Conservation (phyloP, 2,329 filamentous ascomycete species). For the Diplodia seriata region DNA sequence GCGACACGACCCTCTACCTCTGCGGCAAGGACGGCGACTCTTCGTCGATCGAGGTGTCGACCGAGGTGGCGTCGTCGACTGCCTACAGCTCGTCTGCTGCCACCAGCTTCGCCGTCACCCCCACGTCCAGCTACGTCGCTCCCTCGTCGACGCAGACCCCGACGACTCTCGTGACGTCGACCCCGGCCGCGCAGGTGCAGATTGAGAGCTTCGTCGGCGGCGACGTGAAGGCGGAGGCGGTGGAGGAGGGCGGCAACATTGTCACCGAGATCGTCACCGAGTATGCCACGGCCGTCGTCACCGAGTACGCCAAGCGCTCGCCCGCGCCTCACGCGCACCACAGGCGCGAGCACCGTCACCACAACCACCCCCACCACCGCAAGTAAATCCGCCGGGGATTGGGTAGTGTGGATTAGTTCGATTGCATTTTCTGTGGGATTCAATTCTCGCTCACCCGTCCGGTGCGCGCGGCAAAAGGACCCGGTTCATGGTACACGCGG, state of each 20-base stretch:
- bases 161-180: constrained; percentile 37
- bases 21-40: constrained; percentile 29
- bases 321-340: constrained; percentile 35
- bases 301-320: constrained; percentile 36
- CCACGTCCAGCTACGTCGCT: constrained; percentile 20
- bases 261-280: constrained; percentile 39
- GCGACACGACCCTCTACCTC: constrained; percentile 33
- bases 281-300: constrained; percentile 35
- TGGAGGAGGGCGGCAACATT: constrained; percentile 18
- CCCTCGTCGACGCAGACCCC: constrained; percentile 34
- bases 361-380: constrained; percentile 34
- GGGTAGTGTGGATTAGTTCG: background rate
- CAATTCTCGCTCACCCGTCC: constrained; percentile 12
- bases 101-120: constrained; percentile 33
- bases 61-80: constrained; percentile 27
- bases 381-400: constrained; percentile 14
- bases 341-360: constrained; percentile 46
- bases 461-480: constrained; percentile 11
- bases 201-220: constrained; percentile 39
- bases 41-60: constrained; percentile 14
- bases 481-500: background rate
- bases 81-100: constrained; percentile 33
- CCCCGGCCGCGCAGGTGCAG: constrained; percentile 42
- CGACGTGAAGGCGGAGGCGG: constrained; percentile 6
- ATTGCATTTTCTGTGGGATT: constrained; percentile 22